Evolutionary conservation across 202 grass and related monocot species (phyloP), one percentile per base, ranked within the genome.

Genomic region (Zoysia matrella): DNA sequence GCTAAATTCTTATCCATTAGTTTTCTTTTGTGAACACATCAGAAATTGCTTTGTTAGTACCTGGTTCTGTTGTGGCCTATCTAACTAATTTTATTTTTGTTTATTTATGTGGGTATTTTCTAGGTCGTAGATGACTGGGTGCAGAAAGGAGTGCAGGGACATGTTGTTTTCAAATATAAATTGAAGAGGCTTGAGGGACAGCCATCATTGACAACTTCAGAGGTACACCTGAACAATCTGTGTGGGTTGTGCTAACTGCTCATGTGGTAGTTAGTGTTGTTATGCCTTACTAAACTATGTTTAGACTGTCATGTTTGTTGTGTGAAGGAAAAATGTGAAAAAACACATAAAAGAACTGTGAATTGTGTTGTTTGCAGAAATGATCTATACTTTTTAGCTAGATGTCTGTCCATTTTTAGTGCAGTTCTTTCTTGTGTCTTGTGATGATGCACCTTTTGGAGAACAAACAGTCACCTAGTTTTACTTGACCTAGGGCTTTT

Each of bases 171-270:
- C 65, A 98, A 94, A 68, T 95, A 78, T 78, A 93, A 91, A 74
- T 77, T 98, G 55, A 92, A 95, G 84, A 79, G 95, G 45, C 82
- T 98, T 13, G 92, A 95, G 43, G 95, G 92, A 7, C 95, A 98
- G 50, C 87, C 86, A 48, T 84, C 72, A 12, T 71, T 98, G 46
- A 98, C 86, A 60, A 98, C 88, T 44, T 87, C 86, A 75, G 88
- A 95, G 92, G 95, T 98, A 84, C 84, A 46, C 18, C 47, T 69
- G 13, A 51, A 53, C 53, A 80, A 63, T 72, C 0, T 40, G 15
- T 44, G 4, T 39, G 36, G 1, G n/a, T 45, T 78, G 22, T 83
- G 7, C n/a, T 39, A 40, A 11, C 8, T 39, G 8, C 60, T 63
- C 11, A 63, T 67, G 36, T 66, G 61, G 8, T 56, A 73, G 3